Conservation (phyloP, 257 asterid species). For the Nicotiana benthamiana region DNA sequence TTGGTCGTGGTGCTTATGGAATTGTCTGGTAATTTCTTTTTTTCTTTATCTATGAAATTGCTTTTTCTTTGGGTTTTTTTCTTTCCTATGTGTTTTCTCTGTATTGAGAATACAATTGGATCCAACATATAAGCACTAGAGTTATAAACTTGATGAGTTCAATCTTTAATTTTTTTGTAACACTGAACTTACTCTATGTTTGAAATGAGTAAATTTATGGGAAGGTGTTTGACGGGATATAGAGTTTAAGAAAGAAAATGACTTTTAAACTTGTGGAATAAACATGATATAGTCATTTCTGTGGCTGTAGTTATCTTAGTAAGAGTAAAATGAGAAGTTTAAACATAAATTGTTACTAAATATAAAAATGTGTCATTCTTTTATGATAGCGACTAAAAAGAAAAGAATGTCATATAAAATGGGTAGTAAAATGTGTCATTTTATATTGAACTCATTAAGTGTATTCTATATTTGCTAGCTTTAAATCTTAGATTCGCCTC, state of each 20-base stretch:
- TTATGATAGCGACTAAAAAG: not conserved
- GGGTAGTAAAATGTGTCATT: not conserved
- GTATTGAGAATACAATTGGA: no score
- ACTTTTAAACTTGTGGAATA: not conserved
- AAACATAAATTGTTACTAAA: not conserved
- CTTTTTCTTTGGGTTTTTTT: no score
- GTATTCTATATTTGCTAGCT: not conserved
- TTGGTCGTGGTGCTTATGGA: slow-evolving; percentile 99
- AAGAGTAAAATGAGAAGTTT: not conserved
- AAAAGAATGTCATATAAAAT: not conserved
- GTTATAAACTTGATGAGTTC: not conserved
- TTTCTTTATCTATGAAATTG: not conserved
- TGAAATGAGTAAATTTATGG: not conserved
- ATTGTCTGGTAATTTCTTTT: slow-evolving; percentile 59
- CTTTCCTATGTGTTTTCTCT: no score
- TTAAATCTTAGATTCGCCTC: not conserved
- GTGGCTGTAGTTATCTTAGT: not conserved
- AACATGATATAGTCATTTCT: no score
- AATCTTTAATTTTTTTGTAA: not conserved
- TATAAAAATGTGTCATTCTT: not conserved
- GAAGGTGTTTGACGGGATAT: not conserved
- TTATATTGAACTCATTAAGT: no score
- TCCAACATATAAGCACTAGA: no score
- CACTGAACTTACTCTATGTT: not conserved
- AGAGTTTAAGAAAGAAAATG: not conserved